Percentiles rank a stretch among this genome's conserved stretches.
Conservation (phyloP, 805 yeast species). For the Saccharomycopsis babjevae region DNA sequence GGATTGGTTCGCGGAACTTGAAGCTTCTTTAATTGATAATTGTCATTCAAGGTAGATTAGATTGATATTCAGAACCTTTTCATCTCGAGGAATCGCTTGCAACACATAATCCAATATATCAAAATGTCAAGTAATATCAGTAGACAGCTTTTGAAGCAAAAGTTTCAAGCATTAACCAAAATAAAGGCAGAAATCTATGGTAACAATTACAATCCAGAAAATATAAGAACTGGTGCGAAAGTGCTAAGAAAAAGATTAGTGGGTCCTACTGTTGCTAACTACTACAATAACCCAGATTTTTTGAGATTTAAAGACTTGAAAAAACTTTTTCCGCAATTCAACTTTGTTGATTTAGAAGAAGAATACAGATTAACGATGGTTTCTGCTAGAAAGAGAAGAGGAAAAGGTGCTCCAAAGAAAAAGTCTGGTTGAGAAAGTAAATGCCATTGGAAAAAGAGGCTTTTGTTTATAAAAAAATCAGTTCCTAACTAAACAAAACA, state of each 20-base stretch:
- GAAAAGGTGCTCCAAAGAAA: conserved; percentile 82
- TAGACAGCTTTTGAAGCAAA: conserved; percentile 12
- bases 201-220: conserved; percentile 57
- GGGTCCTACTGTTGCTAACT: conserved; percentile 61
- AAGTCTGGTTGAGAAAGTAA: conserved; percentile 36
- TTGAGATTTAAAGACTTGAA: conserved; percentile 54
- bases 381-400: conserved; percentile 65
- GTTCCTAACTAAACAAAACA: too few relatives aligned
- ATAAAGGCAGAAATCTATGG: conserved; percentile 59
- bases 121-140: background rate
- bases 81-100: too few relatives aligned
- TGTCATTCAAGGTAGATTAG: too few relatives aligned
- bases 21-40: too few relatives aligned
- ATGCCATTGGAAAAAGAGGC: conserved; percentile 28
- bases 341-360: conserved; percentile 58
- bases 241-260: conserved; percentile 54
- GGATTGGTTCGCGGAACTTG: too few relatives aligned
- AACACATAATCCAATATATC: background rate
- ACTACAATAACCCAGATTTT: conserved; percentile 67
- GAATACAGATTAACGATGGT: conserved; percentile 58
- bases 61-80: too few relatives aligned
- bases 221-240: conserved; percentile 62
- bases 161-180: conserved; percentile 29
- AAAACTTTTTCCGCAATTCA: conserved; percentile 37
- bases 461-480: background rate